Percentiles rank a stretch among this genome's conserved stretches.
phyloP scores from a whole-genome alignment of 2,329 filamentous ascomycete genomes.

The Ceratocystiopsis sp. region DNA sequence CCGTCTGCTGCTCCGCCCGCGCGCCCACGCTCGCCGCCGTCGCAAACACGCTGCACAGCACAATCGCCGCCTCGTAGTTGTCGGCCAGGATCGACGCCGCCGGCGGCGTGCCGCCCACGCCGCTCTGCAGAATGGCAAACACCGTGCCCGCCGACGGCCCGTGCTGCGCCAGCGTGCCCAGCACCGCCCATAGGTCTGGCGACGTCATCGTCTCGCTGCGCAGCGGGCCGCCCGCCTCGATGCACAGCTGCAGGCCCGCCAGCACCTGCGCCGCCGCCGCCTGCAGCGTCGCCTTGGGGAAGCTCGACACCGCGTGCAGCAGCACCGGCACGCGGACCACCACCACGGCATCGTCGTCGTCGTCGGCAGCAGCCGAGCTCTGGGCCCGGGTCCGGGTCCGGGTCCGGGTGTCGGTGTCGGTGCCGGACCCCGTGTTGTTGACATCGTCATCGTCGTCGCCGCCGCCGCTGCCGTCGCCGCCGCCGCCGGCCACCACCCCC shows the following conservation, averaged over 20 bases:
- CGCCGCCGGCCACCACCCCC: too few relatives aligned
- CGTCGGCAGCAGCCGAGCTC: too few relatives aligned
- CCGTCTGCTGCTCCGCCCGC: slow-evolving; percentile 49
- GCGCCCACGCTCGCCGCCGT: slow-evolving; percentile 61
- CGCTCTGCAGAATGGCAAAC: slow-evolving; percentile 71
- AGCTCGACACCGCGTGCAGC: slow-evolving; percentile 77
- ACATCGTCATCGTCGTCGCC: too few relatives aligned
- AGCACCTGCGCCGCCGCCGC: slow-evolving; percentile 61
- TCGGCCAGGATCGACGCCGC: slow-evolving; percentile 63
- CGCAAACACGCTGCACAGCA: slow-evolving; percentile 77
- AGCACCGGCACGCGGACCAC: slow-evolving; percentile 86
- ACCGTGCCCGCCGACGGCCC: slow-evolving; percentile 58
- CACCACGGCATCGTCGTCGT: slow-evolving; percentile 46
- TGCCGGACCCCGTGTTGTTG: too few relatives aligned
- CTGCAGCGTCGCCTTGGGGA: slow-evolving; percentile 60
- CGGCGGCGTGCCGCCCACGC: slow-evolving; percentile 49
- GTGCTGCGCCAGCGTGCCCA: slow-evolving; percentile 56
- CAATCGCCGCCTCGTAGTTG: slow-evolving; percentile 82
- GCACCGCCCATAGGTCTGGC: slow-evolving; percentile 89
- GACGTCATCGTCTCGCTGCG: slow-evolving; percentile 90
- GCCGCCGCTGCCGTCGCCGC: too few relatives aligned
- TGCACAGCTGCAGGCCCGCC: slow-evolving; percentile 63
- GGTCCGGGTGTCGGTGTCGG: too few relatives aligned
- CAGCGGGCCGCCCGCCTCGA: slow-evolving; percentile 58
- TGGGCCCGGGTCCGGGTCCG: too few relatives aligned